Evolutionary conservation across 1,284 basidiomycete genomes (phyloP), one percentile per base, ranked within the genome.

Genomic region (Stereum hirsutum): DNA sequence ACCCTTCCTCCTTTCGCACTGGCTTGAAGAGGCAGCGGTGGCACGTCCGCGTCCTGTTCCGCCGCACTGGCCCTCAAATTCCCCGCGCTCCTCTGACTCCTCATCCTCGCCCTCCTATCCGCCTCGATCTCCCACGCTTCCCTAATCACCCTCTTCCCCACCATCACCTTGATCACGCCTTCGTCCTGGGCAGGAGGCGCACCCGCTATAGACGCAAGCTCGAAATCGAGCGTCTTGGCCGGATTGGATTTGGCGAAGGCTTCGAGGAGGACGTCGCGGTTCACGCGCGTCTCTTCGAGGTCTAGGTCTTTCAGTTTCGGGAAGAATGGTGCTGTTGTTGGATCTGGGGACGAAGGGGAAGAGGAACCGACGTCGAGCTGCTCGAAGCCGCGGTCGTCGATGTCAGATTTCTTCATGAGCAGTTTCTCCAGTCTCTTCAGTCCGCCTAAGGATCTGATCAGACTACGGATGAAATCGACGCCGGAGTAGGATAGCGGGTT

Each of bases 91-190:
- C 55, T 46, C 46, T 33, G 51, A 23, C 41, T 28, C 31, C 55
- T 51, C 12, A 54, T 45, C 47, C 69, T 73, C 14, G 65, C 55
- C 43, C 72, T 68, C 33, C 67, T 64, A 51, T 88, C 85, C 8
- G 76, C 65, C 55, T 84, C 83, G 15, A 89, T 53, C 57, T 89
- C 85, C 85, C 85, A 88, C 25, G 72, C 58, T 58, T 89, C 85
- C 52, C 75, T 78, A 42, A 83, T 53, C 17, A 85, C 63, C 51
- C 68, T 71, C 61, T 83, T 85, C 7, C 84, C 85, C 2, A 85
- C 65, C n/a, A 76, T 62, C 17, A 88, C 60, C 32, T 70, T 70
- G 10, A 76, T 54, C 1, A 69, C 62, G 14, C 76, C 77, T 17
- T 15, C 20, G 4, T 38, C 17, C 8, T 43, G 38, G 2, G 46